Evolutionary conservation across 441 rosid genomes (phyloP).

Genomic region (Mallotus repandus): DNA sequence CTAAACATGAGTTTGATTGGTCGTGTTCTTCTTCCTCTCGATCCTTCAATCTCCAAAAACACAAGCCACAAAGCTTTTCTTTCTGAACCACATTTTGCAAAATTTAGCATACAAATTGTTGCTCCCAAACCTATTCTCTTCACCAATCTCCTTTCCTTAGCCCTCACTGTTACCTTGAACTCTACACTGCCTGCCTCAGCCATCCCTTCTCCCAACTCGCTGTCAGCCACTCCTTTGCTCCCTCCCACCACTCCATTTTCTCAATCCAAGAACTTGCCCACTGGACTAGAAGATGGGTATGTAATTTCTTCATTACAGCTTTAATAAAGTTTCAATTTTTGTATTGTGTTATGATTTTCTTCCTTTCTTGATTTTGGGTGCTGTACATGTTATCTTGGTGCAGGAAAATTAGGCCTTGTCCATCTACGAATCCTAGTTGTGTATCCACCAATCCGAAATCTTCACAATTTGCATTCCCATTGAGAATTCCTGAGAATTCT

Average conservation of each 20-base stretch:
- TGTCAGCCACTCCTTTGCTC: slow-evolving; percentile 33
- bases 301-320: background rate
- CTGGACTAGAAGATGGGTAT: slow-evolving; percentile 74
- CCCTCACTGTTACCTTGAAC: slow-evolving; percentile 53
- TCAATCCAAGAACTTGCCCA: slow-evolving; percentile 65
- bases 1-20: slow-evolving; percentile 31
- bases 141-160: slow-evolving; percentile 52
- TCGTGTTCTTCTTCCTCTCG: slow-evolving; percentile 32
- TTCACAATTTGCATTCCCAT: slow-evolving; percentile 73
- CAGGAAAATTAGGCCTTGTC: slow-evolving; percentile 84
- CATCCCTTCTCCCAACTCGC: slow-evolving; percentile 66
- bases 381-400: background rate
- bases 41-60: slow-evolving; percentile 21
- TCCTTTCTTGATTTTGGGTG: background rate
- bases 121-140: slow-evolving; percentile 35
- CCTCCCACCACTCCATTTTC: slow-evolving; percentile 77
- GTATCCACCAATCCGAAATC: slow-evolving; percentile 85
- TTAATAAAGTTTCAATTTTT: background rate
- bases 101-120: slow-evolving; percentile 8
- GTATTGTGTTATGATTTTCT: background rate
- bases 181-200: slow-evolving; percentile 58
- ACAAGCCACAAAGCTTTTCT: background rate
- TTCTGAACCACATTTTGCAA: slow-evolving; percentile 16
- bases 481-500: slow-evolving; percentile 54
- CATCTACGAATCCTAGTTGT: slow-evolving; percentile 84